Evolutionary conservation across 2,329 filamentous ascomycete species (phyloP).

Genomic region (Byssothecium circinans): DNA sequence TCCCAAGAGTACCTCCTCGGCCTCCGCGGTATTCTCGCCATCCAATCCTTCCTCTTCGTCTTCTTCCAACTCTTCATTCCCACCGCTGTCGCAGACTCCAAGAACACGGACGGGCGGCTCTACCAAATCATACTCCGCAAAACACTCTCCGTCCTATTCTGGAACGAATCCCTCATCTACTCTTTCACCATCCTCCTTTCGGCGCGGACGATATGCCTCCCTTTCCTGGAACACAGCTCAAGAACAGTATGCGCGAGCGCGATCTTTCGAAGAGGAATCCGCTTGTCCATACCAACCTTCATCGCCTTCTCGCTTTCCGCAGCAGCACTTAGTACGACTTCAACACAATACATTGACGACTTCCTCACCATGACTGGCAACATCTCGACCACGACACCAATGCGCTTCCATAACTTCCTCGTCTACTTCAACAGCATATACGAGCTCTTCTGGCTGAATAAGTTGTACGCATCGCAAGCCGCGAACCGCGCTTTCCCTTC

Average conservation of each 20-base stretch:
- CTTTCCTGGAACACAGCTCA: slow-evolving; percentile 45
- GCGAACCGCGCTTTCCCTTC: slow-evolving; percentile 49
- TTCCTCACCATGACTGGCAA: slow-evolving; percentile 46
- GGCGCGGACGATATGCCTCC: slow-evolving; percentile 47
- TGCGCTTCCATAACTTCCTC: slow-evolving; percentile 42
- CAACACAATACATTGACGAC: slow-evolving; percentile 39
- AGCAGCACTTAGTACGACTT: slow-evolving; percentile 36
- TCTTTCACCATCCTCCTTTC: slow-evolving; percentile 52
- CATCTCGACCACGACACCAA: slow-evolving; percentile 37
- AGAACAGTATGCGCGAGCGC: slow-evolving; percentile 43
- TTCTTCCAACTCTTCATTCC: slow-evolving; percentile 52
- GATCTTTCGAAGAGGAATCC: slow-evolving; percentile 47
- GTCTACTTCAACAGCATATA: slow-evolving; percentile 52
- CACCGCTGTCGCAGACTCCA: slow-evolving; percentile 41
- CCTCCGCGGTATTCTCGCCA: slow-evolving; percentile 48
- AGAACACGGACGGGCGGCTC: slow-evolving; percentile 39
- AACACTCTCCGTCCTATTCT: slow-evolving; percentile 49
- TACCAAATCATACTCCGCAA: slow-evolving; percentile 50
- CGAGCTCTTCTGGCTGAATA: slow-evolving; percentile 51
- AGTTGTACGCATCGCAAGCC: slow-evolving; percentile 43
- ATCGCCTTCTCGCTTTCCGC: slow-evolving; percentile 46
- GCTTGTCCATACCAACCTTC: slow-evolving; percentile 47
- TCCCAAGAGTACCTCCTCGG: slow-evolving; percentile 46
- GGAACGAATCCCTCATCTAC: slow-evolving; percentile 51
- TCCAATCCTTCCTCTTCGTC: slow-evolving; percentile 49